Evolutionary conservation across 352 stramenopile species (phyloP).

Genomic region (Globisporangium cystogenes): DNA sequence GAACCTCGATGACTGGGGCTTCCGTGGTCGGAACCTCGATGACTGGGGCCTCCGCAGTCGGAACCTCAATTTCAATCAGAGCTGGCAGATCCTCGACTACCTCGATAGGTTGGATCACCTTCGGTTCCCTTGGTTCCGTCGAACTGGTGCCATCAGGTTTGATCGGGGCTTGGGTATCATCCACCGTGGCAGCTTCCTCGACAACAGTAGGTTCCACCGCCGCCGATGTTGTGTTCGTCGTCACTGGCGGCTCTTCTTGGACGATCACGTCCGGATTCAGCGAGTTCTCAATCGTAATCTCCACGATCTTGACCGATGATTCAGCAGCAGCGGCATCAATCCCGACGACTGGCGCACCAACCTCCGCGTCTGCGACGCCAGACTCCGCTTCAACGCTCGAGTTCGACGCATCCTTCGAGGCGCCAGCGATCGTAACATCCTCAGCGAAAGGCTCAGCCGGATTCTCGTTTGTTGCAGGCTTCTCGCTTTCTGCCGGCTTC

Average conservation of each 20-base stretch:
- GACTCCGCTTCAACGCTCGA: neutral
- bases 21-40: too few species aligned
- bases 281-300: conserved; percentile 8
- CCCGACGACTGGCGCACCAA: neutral
- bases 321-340: neutral
- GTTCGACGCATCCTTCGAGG: neutral
- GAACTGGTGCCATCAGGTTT: neutral
- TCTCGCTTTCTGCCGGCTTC: neutral
- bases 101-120: neutral
- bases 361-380: neutral
- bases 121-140: neutral
- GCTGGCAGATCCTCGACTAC: neutral
- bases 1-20: neutral
- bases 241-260: neutral
- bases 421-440: neutral
- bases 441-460: neutral
- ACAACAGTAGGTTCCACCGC: neutral
- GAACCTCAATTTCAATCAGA: neutral
- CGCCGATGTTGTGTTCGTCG: neutral
- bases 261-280: conserved; percentile 10
- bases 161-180: neutral
- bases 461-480: neutral
- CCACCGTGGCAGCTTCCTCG: neutral
- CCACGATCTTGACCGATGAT: conserved; percentile 2
- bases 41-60: neutral